Base-by-base conservation (phyloP, 2,329 filamentous ascomycete species). In the Ploettnerulaceae sp. region DNA sequence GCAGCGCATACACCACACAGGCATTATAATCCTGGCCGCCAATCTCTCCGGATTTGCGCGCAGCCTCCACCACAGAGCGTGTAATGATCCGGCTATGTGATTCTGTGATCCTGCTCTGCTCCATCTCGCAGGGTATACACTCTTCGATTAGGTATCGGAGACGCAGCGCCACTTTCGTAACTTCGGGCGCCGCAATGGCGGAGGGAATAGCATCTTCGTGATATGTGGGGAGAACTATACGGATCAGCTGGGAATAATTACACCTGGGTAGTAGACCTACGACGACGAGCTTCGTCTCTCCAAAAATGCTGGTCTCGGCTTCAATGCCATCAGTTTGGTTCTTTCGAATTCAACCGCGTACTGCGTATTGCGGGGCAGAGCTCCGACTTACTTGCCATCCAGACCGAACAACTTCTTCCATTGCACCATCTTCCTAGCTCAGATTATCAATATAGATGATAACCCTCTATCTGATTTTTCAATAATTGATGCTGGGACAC, bases 71-170 rank as follows among this genome's bases (percentile, higher is more conserved):
- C 11, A 98, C 93, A 49, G 80, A 77, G 2, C 71, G 70, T 0
- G 89, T 96, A 63, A 98, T 89, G 65, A 98, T 74, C 35, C 81
- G 78, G 66, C 88, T 94, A 67, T 97, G 89, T 2, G 91, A 81
- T 40, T 75, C 76, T 3, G 86, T 93, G 62, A 98, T 74, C 46
- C 78, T 72, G 4, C 74, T 74, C 37, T 87, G 81, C 48, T 93
- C 84, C 29, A 98, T 75, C 66, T 98, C 93, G 70, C 88, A 96
- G 1, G 91, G 87, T 20, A 98, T 79, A 45, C 89, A 84, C 64
- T 89, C 79, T 67, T 95, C 89, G 59, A 98, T 82, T 57, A 95
- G 81, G 64, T 94, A 89, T 60, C 91, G 94, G 54, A 98, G 74
- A 47, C 89, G 87, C 12, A 98, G 77, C 20, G 90, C 91, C 46